phyloP scores from a whole-genome alignment of 306 rosid genomes.

The Glycine tomentella region DNA sequence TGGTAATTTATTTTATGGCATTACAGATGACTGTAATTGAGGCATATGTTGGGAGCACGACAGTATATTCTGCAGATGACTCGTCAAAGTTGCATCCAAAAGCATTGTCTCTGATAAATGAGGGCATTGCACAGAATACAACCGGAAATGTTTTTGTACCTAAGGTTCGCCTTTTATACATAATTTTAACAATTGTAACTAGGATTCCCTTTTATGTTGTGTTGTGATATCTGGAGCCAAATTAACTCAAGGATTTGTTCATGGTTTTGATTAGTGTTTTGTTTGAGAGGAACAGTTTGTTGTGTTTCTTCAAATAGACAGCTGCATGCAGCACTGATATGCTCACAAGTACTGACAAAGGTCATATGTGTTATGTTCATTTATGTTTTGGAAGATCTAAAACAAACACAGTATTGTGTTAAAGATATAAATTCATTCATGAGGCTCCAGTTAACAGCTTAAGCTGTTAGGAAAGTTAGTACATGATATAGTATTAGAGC shows the following conservation, averaged over 20 bases:
- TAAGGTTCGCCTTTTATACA: slow-evolving; percentile 59
- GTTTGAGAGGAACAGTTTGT: slow-evolving; percentile 24
- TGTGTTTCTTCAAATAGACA: slow-evolving; percentile 41
- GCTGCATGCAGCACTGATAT: slow-evolving; percentile 2
- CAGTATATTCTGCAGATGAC: slow-evolving; percentile 62
- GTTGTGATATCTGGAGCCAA: too few species aligned
- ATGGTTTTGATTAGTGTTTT: slow-evolving; percentile 24
- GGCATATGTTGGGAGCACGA: slow-evolving; percentile 74
- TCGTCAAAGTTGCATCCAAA: slow-evolving; percentile 60
- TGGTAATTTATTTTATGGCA: slow-evolving; percentile 28
- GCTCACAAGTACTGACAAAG: slow-evolving; percentile 29
- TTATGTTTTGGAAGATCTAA: neutral
- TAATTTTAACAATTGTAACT: slow-evolving; percentile 33
- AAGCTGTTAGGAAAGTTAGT: slow-evolving; percentile 11
- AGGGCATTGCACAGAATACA: slow-evolving; percentile 89
- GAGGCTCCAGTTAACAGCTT: slow-evolving; percentile 20
- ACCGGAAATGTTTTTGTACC: slow-evolving; percentile 82
- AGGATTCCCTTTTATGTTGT: too few species aligned
- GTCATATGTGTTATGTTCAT: slow-evolving; percentile 10
- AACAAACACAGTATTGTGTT: slow-evolving; percentile 28
- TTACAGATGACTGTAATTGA: slow-evolving; percentile 95
- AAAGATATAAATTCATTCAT: slow-evolving; percentile 25
- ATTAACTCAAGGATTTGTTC: neutral
- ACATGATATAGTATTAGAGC: slow-evolving; percentile 2
- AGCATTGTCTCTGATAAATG: slow-evolving; percentile 66